Percentiles rank a stretch among this genome's conserved stretches.
Conservation (phyloP, 1,284 basidiomycete genomes). For the Prillingera fragicola region DNA sequence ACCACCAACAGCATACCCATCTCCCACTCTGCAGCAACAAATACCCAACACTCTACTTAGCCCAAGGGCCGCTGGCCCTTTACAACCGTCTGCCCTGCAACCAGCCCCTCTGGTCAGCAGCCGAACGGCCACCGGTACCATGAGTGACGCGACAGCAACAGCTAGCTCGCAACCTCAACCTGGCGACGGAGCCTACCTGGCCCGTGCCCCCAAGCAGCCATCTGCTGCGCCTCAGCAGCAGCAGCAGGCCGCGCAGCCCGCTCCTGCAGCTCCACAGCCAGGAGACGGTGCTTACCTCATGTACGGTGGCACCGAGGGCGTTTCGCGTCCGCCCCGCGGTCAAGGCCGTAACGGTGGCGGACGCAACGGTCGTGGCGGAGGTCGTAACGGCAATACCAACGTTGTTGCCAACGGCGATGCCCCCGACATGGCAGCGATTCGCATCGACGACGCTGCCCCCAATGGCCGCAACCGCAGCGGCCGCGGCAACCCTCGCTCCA, state of each 20-base stretch:
- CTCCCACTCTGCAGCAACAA: too few species aligned
- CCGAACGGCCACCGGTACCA: too few species aligned
- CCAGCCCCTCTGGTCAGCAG: too few species aligned
- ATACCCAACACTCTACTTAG: too few species aligned
- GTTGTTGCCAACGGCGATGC: too few species aligned
- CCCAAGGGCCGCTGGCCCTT: too few species aligned
- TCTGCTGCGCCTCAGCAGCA: too few species aligned
- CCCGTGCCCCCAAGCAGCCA: conserved; percentile 1
- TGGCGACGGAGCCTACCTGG: conserved; percentile 21
- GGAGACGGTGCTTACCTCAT: conserved; percentile 19
- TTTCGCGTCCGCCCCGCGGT: not conserved
- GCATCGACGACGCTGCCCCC: too few species aligned
- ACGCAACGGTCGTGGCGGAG: not conserved
- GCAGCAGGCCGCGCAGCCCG: not conserved
- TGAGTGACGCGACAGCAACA: not conserved
- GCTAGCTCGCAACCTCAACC: conserved; percentile 7
- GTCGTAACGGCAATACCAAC: not conserved
- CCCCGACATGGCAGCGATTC: too few species aligned
- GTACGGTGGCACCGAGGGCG: not conserved
- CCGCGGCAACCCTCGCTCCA: not conserved
- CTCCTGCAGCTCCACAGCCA: conserved; percentile 5
- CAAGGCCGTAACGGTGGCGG: not conserved
- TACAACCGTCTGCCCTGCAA: too few species aligned
- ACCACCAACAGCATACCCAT: too few species aligned
- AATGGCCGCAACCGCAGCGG: too few species aligned